These are phyloP conservation scores for Cryptococcus hybrid DNA, from an alignment of 1,284 basidiomycete species.

Conservation along the genomic window DNA sequence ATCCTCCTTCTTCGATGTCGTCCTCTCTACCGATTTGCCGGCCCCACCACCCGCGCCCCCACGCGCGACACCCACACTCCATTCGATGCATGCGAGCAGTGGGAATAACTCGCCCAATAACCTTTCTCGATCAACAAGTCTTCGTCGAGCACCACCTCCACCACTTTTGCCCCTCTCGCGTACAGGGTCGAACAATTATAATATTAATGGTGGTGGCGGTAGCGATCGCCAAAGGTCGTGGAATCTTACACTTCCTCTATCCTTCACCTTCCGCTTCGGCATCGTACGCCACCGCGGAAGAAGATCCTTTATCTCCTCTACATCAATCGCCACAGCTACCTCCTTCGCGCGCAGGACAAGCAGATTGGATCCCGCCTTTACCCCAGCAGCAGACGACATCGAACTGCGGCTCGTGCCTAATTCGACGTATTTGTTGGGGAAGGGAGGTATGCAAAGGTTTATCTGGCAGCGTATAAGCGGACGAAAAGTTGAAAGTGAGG, in stretches of 20 bases:
- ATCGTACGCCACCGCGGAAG: constrained; percentile 4
- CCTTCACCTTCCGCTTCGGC: constrained; percentile 1
- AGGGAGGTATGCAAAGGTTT: constrained; percentile 52
- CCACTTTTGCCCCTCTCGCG: constrained; percentile 9
- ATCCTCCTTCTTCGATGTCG: constrained; percentile 44
- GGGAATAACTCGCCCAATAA: constrained; percentile 12
- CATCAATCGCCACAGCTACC: constrained; percentile 41
- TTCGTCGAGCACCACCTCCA: constrained; percentile 17
- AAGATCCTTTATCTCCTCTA: constrained; percentile 33
- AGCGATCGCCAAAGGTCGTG: not conserved
- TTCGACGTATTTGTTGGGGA: constrained; percentile 48
- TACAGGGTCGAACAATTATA: not conserved
- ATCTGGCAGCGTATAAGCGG: constrained; percentile 45
- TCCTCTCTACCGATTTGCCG: constrained; percentile 8
- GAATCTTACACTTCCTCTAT: not conserved
- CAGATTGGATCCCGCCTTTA: constrained; percentile 33
- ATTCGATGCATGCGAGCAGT: not conserved
- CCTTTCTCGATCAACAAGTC: constrained; percentile 38
- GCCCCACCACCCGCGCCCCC: constrained; percentile 31
- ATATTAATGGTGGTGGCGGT: not conserved
- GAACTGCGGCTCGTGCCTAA: constrained; percentile 37
- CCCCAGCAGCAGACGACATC: constrained; percentile 35
- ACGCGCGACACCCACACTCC: constrained; percentile 2
- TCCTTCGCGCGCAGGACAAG: constrained; percentile 8
- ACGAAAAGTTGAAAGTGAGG: constrained; percentile 11